Evolutionary conservation across 805 yeast genomes (phyloP).

Genomic region (Priceomyces fermenticarens): DNA sequence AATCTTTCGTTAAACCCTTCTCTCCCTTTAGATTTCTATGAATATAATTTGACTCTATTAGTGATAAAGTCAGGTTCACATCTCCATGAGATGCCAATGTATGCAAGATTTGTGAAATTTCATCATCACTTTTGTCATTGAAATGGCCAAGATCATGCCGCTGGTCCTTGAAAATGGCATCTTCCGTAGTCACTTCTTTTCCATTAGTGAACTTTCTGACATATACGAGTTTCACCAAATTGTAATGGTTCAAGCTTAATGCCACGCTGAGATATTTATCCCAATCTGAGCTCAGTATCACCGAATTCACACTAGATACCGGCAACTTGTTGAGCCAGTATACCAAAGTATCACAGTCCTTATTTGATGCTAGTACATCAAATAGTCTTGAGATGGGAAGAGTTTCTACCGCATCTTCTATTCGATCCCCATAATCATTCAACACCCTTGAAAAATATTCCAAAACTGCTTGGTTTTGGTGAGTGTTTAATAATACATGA

Average conservation of each 20-base stretch:
- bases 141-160: constrained; percentile 6
- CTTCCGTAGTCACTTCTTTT: constrained; percentile 19
- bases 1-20: constrained; percentile 28
- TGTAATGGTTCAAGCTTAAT: constrained; percentile 22
- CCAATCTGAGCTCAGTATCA: constrained; percentile 18
- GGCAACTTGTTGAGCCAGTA: constrained; percentile 10
- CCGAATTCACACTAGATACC: constrained; percentile 1
- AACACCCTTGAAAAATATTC: constrained; percentile 12
- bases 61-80: constrained; percentile 27
- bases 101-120: constrained; percentile 26
- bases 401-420: background rate
- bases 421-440: background rate
- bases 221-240: constrained; percentile 25
- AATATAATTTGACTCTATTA: constrained; percentile 36
- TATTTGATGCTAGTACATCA: constrained; percentile 11
- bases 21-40: constrained; percentile 31
- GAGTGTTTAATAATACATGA: constrained; percentile 19
- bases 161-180: constrained; percentile 17
- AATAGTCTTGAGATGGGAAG: constrained; percentile 19
- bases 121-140: constrained; percentile 18
- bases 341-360: constrained; percentile 22
- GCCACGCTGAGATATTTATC: constrained; percentile 20
- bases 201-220: constrained; percentile 19
- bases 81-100: constrained; percentile 36
- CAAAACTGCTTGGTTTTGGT: constrained; percentile 21